Conservation (phyloP, 2,329 filamentous ascomycete species). For the Anisogramma anomala region DNA sequence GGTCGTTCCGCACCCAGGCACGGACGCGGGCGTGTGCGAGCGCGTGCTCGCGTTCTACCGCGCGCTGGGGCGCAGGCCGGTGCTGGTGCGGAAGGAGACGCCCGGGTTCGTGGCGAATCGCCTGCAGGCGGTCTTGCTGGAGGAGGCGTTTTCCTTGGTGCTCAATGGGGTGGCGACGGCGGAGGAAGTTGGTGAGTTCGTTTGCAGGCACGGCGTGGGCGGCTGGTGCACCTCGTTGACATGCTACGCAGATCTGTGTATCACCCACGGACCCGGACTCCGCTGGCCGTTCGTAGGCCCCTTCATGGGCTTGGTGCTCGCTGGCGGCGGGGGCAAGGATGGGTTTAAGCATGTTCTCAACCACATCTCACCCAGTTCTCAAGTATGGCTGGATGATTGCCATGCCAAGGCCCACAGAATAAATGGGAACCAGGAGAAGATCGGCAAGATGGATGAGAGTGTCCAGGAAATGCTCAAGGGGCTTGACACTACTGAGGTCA, state of each 20-base stretch:
- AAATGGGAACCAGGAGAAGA: neutral
- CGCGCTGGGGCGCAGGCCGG: conserved; percentile 28
- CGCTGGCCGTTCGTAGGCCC: conserved; percentile 17
- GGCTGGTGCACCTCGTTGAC: neutral
- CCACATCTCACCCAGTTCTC: neutral
- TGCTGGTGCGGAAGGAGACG: conserved; percentile 29
- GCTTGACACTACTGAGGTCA: neutral
- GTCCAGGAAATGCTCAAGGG: conserved; percentile 3
- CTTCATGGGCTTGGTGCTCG: conserved; percentile 5
- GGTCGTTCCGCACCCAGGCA: conserved; percentile 28
- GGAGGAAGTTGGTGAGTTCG: conserved; percentile 18
- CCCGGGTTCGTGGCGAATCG: conserved; percentile 34
- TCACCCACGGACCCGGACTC: conserved; percentile 13
- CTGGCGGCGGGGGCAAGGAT: conserved; percentile 16
- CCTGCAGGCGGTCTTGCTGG: conserved; percentile 28
- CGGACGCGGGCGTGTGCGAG: conserved; percentile 17
- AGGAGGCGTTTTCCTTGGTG: conserved; percentile 27
- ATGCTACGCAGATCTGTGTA: neutral
- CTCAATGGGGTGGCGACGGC: conserved; percentile 22
- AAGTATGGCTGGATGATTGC: neutral
- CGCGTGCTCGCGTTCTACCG: conserved; percentile 28
- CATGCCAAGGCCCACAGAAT: conserved; percentile 2
- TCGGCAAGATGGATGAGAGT: conserved; percentile 1
- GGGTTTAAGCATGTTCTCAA: conserved; percentile 13
- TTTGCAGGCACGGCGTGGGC: no score